Conservation (phyloP, 192 early-diverging fungal genomes). For the Coemansia sp. region DNA sequence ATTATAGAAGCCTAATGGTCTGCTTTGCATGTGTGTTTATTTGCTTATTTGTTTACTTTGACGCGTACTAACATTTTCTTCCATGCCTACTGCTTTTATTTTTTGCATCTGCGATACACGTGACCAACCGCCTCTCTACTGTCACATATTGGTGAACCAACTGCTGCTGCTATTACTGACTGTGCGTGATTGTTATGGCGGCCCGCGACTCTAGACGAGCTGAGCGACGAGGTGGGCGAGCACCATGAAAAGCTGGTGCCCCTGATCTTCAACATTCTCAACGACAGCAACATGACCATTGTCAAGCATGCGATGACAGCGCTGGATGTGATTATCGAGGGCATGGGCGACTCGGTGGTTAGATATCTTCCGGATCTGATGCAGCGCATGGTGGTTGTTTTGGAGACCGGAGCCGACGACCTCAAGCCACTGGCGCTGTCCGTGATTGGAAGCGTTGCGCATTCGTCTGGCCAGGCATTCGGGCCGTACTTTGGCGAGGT, state of each 20-base stretch:
- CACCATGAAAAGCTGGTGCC: constrained; percentile 82
- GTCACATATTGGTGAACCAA: background rate
- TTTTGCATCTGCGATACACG: background rate
- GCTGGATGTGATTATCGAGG: constrained; percentile 86
- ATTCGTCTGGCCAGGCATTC: constrained; percentile 67
- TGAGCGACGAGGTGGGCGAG: constrained; percentile 73
- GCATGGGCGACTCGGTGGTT: constrained; percentile 73
- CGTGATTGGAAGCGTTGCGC: constrained; percentile 88
- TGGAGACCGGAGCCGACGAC: constrained; percentile 65
- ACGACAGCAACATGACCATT: constrained; percentile 69
- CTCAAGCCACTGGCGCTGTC: constrained; percentile 76
- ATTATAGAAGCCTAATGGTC: constrained; percentile 1
- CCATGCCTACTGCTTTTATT: background rate
- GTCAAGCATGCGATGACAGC: constrained; percentile 79
- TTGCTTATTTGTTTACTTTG: background rate
- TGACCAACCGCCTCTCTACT: background rate
- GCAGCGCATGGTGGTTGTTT: constrained; percentile 72
- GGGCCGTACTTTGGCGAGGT: constrained; percentile 74
- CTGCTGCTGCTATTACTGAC: too few relatives aligned
- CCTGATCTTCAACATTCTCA: constrained; percentile 78
- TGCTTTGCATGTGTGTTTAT: background rate
- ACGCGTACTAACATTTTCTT: background rate
- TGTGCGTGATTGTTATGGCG: too few relatives aligned
- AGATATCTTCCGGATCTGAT: constrained; percentile 80
- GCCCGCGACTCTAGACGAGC: constrained; percentile 63